Percentiles rank a stretch among this genome's conserved stretches.
Evolutionary conservation across 1,139 yeast genomes (phyloP).

Genomic region (Yamadazyma dushanensis): DNA sequence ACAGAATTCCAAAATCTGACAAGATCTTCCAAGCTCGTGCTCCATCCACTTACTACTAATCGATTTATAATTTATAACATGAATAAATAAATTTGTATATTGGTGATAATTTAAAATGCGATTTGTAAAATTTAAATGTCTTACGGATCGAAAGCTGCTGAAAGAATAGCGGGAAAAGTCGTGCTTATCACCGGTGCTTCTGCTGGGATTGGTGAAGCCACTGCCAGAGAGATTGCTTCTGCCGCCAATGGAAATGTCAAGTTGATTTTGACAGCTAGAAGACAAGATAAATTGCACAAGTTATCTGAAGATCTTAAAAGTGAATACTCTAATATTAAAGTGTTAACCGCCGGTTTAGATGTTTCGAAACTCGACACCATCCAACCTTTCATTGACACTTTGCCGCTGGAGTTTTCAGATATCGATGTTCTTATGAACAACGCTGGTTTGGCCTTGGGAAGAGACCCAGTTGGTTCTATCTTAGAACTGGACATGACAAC

Average conservation of each 20-base stretch:
- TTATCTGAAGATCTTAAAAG: constrained; percentile 27
- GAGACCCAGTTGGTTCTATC: constrained; percentile 37
- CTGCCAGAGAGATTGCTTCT: constrained; percentile 41
- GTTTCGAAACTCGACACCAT: constrained; percentile 38
- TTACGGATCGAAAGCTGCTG: constrained; percentile 53
- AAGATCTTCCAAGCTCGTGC: constrained; percentile 87
- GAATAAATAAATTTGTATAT: constrained; percentile 10
- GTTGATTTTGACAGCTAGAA: constrained; percentile 44
- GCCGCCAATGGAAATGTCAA: constrained; percentile 39
- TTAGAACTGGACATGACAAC: constrained; percentile 30
- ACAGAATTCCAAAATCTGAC: constrained; percentile 94
- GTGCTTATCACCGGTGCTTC: constrained; percentile 75
- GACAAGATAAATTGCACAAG: constrained; percentile 36
- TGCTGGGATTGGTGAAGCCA: constrained; percentile 57
- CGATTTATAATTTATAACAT: constrained; percentile 12
- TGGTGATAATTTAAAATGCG: too few species aligned
- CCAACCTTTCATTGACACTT: constrained; percentile 28
- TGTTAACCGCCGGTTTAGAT: constrained; percentile 31
- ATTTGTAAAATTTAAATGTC: too few species aligned
- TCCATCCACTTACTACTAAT: constrained; percentile 95
- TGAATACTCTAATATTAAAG: constrained; percentile 26
- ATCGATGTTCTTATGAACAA: constrained; percentile 42
- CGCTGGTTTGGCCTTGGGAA: constrained; percentile 46
- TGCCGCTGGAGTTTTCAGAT: constrained; percentile 38
- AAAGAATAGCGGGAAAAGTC: constrained; percentile 60